A percentile compares a stretch with the other conserved stretches of the same genome.
phyloP scores from a whole-genome alignment of 768 basidiomycete species.

The Chlorophyllum brunneum region DNA sequence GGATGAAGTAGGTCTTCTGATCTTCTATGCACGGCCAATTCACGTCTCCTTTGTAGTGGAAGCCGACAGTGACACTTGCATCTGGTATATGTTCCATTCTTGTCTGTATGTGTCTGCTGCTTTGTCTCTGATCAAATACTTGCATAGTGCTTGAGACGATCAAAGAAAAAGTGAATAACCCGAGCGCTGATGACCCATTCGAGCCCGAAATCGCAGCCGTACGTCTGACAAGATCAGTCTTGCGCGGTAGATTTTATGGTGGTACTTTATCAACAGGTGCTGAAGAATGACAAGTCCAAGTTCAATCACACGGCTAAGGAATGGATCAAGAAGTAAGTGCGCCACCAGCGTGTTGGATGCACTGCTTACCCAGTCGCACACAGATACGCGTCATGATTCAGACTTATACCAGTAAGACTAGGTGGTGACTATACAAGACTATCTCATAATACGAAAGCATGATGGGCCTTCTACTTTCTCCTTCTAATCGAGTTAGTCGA shows the following conservation, averaged over 20 bases:
- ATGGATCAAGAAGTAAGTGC: constrained; percentile 76
- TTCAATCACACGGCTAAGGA: constrained; percentile 79
- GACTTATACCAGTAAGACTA: not conserved
- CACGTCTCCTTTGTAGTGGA: constrained; percentile 55
- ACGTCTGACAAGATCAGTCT: constrained; percentile 22
- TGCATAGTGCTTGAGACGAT: constrained; percentile 64
- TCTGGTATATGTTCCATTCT: constrained; percentile 43
- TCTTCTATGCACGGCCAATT: constrained; percentile 11
- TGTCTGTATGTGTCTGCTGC: not conserved
- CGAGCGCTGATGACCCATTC: constrained; percentile 84
- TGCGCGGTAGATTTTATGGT: not conserved
- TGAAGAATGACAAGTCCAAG: constrained; percentile 75
- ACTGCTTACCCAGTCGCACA: not conserved
- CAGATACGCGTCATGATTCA: constrained; percentile 9
- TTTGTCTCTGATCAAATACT: constrained; percentile 4
- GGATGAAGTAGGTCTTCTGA: constrained; percentile 59
- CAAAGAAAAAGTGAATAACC: constrained; percentile 85
- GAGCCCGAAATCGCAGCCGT: constrained; percentile 86
- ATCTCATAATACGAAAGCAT: no score
- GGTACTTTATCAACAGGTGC: constrained; percentile 38
- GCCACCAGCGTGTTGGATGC: constrained; percentile 14
- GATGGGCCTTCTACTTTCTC: not conserved
- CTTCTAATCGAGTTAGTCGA: constrained; percentile 4
- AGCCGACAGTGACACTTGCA: constrained; percentile 71
- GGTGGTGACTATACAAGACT: not conserved